Evolutionary conservation across 768 basidiomycete species (phyloP), one percentile per base, ranked within the genome.

Genomic region (Nevesoporus exiguus): DNA sequence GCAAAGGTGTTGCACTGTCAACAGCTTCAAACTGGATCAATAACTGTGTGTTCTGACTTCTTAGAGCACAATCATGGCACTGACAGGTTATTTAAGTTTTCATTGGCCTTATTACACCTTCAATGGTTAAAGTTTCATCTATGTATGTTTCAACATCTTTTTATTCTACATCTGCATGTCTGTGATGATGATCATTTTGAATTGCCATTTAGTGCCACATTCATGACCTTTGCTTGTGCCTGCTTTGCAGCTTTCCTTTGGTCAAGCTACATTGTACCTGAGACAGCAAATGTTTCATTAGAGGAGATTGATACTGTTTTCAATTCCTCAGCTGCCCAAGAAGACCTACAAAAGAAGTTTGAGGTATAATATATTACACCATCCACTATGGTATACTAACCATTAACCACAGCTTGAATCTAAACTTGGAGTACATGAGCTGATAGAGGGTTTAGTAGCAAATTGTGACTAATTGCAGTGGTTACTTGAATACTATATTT

Each of bases 1-100:
- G 88, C 60, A 85, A 85, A 64, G 93, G 93, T 45, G 91, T 93
- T 5, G 82, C 90, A 22, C 62, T 95, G 21, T 84, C 89, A 19
- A 93, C 91, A 2, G 86, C 89, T 3, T 88, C 86, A n/a, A 90
- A 89, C 59, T 93, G 90, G 90, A 61, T 81, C 24, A 92, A 92
- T 63, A 93, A 93, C 54, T 93, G 86, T 85, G 47, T 2, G 78
- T 69, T 14, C 50, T 21, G 0, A 33, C 37, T 15, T 17, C 30
- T 11, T 15, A 30, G 17, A 51, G 3, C 25, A 27, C 19, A 10
- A 8, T 13, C 21, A 47, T 45, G 46, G 42, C 49, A 24, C 19
- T 65, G 21, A 66, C 30, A 11, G 24, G 9, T 9, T 47, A 22
- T 34, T 47, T 14, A 36, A 91, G 90, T 92, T 63, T 68, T 90